Base-by-base conservation (phyloP, 2,329 filamentous ascomycete genomes). In the Microsporum canis region DNA sequence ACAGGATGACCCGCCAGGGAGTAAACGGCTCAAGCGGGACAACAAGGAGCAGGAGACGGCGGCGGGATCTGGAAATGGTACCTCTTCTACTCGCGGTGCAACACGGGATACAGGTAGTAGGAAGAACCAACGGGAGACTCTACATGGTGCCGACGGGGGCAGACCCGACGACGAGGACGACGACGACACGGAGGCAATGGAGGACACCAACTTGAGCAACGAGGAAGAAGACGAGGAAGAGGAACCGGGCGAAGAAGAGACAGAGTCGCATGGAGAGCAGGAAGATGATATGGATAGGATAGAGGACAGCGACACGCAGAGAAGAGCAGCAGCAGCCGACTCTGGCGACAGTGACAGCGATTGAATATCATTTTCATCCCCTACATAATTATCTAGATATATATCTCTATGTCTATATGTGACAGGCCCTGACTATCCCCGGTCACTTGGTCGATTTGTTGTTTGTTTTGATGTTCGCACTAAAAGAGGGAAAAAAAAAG, bases 1-100 rank as follows among this genome's bases (percentile, higher is more conserved):
- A 80, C 75, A 85, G 84, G 38, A 85, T 91, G 87, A 82, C 14
- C 58, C 61, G 47, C 64, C 62, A 2, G 67, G 63, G 39, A 65
- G 64, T 45, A 69, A 68, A 59, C 51, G 65, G 31, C 31, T 63
- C 27, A 66, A 66, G 58, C 49, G 64, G 14, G 65, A 69, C 57
- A 64, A 62, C 33, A 66, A 70, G 60, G 63, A 65, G 3, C 63
- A 63, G 67, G 60, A 63, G 63, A 12, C 65, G 65, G 61, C 53
- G 65, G 62, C 47, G 29, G 51, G 43, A 34, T 58, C 39, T 7
- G 51, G 60, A 39, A 5, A 17, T 29, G 29, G 39, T 6, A n/a
- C 39, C 2, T 43, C 39, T 5, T 43, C 57, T 3, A 29, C 31
- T 5, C 27, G n/a, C 8, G 27, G 23, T 29, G 47, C 29, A 33